These are phyloP conservation scores for Flaveria robusta DNA, from an alignment of 129 eudicot genomes.

Conservation along the genomic window DNA sequence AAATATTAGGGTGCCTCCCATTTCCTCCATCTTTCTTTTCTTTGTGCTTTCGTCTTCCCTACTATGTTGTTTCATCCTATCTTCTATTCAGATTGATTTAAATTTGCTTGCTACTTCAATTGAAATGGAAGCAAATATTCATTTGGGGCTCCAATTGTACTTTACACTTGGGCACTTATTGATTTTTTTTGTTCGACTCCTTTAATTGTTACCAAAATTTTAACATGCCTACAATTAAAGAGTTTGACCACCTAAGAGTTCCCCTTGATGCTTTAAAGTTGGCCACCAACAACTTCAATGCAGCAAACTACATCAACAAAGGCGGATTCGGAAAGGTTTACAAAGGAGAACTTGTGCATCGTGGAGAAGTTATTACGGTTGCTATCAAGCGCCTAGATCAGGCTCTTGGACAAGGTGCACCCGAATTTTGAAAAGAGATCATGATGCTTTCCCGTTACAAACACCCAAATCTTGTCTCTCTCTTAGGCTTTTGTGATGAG, in stretches of 20 bases:
- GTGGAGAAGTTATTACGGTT: no score
- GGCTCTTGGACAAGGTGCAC: no score
- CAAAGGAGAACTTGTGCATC: no score
- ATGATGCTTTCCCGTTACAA: no score
- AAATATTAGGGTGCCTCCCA: background rate
- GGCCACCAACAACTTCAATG: constrained; percentile 2
- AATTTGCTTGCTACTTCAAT: background rate
- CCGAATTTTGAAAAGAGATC: no score
- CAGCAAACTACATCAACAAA: no score
- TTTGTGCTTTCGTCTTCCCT: background rate
- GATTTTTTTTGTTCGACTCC: background rate
- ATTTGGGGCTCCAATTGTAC: no score
- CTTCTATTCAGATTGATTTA: background rate
- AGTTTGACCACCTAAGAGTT: background rate
- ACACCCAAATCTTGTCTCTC: no score
- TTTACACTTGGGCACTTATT: no score
- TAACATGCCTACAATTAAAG: background rate
- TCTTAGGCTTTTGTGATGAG: no score
- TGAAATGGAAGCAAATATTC: background rate
- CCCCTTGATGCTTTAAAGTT: background rate
- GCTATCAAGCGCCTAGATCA: no score
- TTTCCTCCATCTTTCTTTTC: background rate
- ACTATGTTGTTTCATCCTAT: constrained; percentile 3
- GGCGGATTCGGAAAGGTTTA: no score
- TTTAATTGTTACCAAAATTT: background rate